phyloP scores from a whole-genome alignment of 805 yeast genomes.

The Ogataea degrootiae region DNA sequence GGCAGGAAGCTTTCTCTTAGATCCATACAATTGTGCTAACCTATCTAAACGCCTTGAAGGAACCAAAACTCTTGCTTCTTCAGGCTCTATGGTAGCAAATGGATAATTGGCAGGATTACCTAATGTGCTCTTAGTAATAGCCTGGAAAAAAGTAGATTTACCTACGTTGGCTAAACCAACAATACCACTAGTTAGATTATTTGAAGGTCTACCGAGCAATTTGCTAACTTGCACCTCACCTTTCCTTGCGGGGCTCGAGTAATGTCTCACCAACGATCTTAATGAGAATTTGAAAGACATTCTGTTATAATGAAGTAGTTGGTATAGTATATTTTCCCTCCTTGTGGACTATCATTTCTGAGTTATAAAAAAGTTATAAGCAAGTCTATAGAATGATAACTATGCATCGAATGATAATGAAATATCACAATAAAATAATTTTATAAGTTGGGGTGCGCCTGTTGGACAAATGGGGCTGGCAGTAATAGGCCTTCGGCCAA shows the following conservation, averaged over 20 bases:
- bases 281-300: neutral
- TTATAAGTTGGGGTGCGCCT: too few species aligned
- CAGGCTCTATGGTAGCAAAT: slow-evolving; percentile 74
- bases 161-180: slow-evolving; percentile 68
- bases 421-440: too few species aligned
- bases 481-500: too few species aligned
- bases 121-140: slow-evolving; percentile 54
- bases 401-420: too few species aligned
- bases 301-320: neutral
- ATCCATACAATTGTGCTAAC: slow-evolving; percentile 42
- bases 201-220: slow-evolving; percentile 31
- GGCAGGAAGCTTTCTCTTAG: slow-evolving; percentile 50
- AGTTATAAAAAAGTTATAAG: too few species aligned
- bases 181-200: slow-evolving; percentile 39
- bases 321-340: neutral
- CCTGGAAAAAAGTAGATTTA: slow-evolving; percentile 53
- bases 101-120: slow-evolving; percentile 72
- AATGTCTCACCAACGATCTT: slow-evolving; percentile 3
- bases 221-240: slow-evolving; percentile 4
- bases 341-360: too few species aligned
- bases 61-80: slow-evolving; percentile 53
- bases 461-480: too few species aligned
- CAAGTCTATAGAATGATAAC: too few species aligned
- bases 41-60: slow-evolving; percentile 47
- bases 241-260: slow-evolving; percentile 9